A percentile compares a stretch with the other conserved stretches of the same genome.
Conservation (phyloP, 116 monocot genomes). For the Zostera marina region DNA sequence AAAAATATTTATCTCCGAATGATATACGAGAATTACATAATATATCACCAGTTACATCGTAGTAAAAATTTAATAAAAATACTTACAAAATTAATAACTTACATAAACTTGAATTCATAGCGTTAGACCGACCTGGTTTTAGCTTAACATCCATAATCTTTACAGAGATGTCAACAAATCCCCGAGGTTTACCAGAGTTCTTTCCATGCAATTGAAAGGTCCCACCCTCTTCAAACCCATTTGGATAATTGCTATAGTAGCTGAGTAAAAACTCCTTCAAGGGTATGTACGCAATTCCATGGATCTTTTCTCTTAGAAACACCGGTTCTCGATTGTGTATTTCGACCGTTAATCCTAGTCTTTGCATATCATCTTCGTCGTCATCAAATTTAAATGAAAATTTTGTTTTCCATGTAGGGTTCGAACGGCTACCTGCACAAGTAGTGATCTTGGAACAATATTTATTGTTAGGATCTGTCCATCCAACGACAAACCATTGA, state of each 20-base stretch:
- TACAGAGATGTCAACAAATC: constrained; percentile 53
- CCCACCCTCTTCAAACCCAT: constrained; percentile 26
- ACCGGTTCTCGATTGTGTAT: constrained; percentile 53
- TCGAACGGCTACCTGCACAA: constrained; percentile 5
- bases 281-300: constrained; percentile 35
- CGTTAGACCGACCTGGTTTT: too few species aligned
- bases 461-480: constrained; percentile 57
- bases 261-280: constrained; percentile 53
- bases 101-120: too few species aligned
- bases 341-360: constrained; percentile 31
- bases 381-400: constrained; percentile 31
- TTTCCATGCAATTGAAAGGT: constrained; percentile 55
- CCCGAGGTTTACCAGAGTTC: constrained; percentile 41
- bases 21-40: too few species aligned
- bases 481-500: constrained; percentile 78
- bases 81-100: not conserved
- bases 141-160: constrained; percentile 21
- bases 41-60: too few species aligned
- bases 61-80: too few species aligned
- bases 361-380: constrained; percentile 7
- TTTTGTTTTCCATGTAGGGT: constrained; percentile 59
- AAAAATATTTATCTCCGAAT: too few species aligned
- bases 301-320: constrained; percentile 55
- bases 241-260: constrained; percentile 11
- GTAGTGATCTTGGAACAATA: constrained; percentile 73